phyloP scores from a whole-genome alignment of 2,329 filamentous ascomycete species.

The Sarocladiaceae sp. region DNA sequence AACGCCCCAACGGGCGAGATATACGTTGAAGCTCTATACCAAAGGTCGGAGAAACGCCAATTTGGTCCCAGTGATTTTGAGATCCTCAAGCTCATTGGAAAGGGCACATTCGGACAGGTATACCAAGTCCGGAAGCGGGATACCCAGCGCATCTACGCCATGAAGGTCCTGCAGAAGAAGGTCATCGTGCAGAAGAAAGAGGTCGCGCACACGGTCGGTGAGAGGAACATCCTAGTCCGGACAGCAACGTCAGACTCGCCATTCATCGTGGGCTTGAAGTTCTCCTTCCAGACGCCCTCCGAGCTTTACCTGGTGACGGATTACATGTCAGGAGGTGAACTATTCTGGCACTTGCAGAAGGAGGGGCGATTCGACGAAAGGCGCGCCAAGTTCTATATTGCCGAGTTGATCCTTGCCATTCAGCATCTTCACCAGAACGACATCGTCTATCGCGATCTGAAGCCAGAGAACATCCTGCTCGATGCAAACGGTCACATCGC shows the following conservation, averaged over 20 bases:
- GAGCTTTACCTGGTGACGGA: slow-evolving; percentile 98
- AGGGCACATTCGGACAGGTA: slow-evolving; percentile 96
- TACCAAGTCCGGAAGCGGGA: slow-evolving; percentile 98
- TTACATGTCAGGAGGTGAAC: slow-evolving; percentile 97
- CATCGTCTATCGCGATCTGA: slow-evolving; percentile 95
- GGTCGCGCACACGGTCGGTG: slow-evolving; percentile 92
- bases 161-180: slow-evolving; percentile 99
- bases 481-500: slow-evolving; percentile 98
- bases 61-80: slow-evolving; percentile 95
- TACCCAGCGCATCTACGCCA: slow-evolving; percentile 91
- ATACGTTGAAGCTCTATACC: slow-evolving; percentile 78
- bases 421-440: slow-evolving; percentile 95
- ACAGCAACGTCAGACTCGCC: slow-evolving; percentile 94
- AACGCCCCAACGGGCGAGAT: slow-evolving; percentile 81
- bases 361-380: slow-evolving; percentile 93
- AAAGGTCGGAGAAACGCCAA: slow-evolving; percentile 80
- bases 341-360: slow-evolving; percentile 98
- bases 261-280: slow-evolving; percentile 96
- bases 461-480: slow-evolving; percentile 94
- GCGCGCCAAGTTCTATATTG: slow-evolving; percentile 97
- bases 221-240: slow-evolving; percentile 93
- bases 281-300: slow-evolving; percentile 95
- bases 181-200: slow-evolving; percentile 99
- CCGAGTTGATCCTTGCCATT: slow-evolving; percentile 89
- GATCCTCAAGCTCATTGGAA: slow-evolving; percentile 92